Percentiles rank a stretch among this genome's conserved stretches.
Conservation (phyloP, 169 alveolate species). For the Miamiensis avidus region DNA sequence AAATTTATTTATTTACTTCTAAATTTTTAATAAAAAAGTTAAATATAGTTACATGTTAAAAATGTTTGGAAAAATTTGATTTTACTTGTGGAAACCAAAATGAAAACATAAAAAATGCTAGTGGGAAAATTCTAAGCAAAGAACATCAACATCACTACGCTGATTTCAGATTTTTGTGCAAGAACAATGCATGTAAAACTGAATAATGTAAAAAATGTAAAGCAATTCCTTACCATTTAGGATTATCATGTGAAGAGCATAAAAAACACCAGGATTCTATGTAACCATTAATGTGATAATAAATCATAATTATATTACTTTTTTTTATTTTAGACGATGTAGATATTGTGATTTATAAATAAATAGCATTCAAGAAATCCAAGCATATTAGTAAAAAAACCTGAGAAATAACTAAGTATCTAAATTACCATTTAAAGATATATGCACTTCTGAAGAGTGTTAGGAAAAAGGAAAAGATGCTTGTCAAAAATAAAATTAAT, state of each 20-base stretch:
- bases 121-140: constrained; percentile 21
- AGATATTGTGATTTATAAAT: constrained; percentile 59
- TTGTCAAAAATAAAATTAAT: constrained; percentile 64
- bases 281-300: not conserved
- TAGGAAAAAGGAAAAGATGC: constrained; percentile 45
- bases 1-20: too few relatives aligned
- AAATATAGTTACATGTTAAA: constrained; percentile 23
- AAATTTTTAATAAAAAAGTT: not conserved
- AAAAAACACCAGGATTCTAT: constrained; percentile 37
- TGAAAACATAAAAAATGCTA: constrained; percentile 15
- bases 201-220: constrained; percentile 75
- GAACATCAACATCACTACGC: constrained; percentile 19
- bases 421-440: too few relatives aligned
- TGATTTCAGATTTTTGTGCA: constrained; percentile 34
- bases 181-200: constrained; percentile 53
- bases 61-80: constrained; percentile 30
- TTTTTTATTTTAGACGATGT: constrained; percentile 54
- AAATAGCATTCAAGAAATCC: not conserved
- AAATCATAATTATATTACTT: constrained; percentile 15
- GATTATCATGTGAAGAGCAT: constrained; percentile 76
- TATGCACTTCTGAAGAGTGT: constrained; percentile 71
- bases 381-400: too few relatives aligned
- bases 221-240: constrained; percentile 80
- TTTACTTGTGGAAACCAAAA: constrained; percentile 22
- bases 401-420: too few relatives aligned